Base-by-base conservation (phyloP, 2,329 filamentous ascomycete species). In the Keithomyces neogunnii region DNA sequence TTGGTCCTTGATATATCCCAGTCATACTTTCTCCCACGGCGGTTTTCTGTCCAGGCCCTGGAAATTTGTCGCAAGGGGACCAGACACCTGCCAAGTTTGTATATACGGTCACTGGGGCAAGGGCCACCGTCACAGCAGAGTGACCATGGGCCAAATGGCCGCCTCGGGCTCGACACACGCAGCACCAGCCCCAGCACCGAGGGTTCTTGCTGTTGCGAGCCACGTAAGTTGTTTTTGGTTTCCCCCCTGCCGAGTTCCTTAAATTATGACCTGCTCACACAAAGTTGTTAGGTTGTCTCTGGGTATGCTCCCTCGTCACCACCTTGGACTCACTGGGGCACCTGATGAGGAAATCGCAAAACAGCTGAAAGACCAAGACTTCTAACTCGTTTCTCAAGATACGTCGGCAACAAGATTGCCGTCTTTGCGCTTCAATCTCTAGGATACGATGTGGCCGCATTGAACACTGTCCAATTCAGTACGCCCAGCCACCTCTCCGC, bases 381-480 rank as follows among this genome's bases (percentile, higher is more conserved):
- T 11, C 31, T 45, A 28, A 38, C 7, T 7, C 28, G 10, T 4
- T 30, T 35, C 7, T 47, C 56, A 67, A 96, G 93, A 66, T 92
- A 96, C 78, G 93, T 99, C 59, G 93, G 93, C 48, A 99, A 99
- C 68, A 96, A 92, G 63, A 96, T 99, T 76, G 91, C 91, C 42
- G 90, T 90, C 1, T 95, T 96, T 64, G 89, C 91, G 58, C 86
- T 99, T 78, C 92, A 99, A 69, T 86, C 88, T 1, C 73, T 99
- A 48, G 93, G 93, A 46, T 96, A 90, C 64, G 92, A 99, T 62
- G 92, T 96, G 5, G 87, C 90, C 7, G 89, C 90, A 2, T 78
- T 99, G 62, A 96, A 99, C 67, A 99, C 93, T 0, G 93, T 99
- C 5, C 88, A 99, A 62, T 99, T 96, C 73, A 97, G 92, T 96